Evolutionary conservation across 352 stramenopile genomes (phyloP), one percentile per base, ranked within the genome.

Genomic region (Pythium angustatum): DNA sequence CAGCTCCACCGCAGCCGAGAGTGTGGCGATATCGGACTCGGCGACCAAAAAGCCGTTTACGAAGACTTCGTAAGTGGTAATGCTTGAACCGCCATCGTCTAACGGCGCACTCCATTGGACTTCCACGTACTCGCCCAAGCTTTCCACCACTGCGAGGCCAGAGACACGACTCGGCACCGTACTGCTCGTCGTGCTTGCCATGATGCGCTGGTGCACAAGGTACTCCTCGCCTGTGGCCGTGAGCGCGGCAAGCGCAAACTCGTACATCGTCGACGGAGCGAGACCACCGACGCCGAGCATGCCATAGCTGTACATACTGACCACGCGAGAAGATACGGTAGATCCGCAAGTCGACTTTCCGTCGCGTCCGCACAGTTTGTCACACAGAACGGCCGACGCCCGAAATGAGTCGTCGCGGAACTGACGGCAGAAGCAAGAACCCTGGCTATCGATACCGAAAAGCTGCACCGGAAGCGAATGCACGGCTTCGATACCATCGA

Each of bases 31-130:
- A 47, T 72, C 48, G 0, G 27, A 40, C 14, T 68, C 80, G 12
- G 67, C 38, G 5, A 65, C 34, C 1, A 81, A 28, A 7, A 68
- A 76, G 3, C 76, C 77, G 44, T 90, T 85, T 30, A 83, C 21
- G 45, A 79, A 85, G 0, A 87, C 22, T 15, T 81, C 22, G 31
- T 88, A 88, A 14, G 50, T 57, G n/a, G 58, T 12, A 15, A 87
- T 70, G 15, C 54, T 19, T 1, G 60, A 62, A 3, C 81, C 81
- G 49, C 81, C 81, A 21, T 78, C 53, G 36, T 90, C 81, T 19
- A 75, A 41, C 5, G 73, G 61, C 6, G 62, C 48, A 21, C 54
- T 69, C 81, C 81, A 88, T 21, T 85, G 76, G 22, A 88, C 47
- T 50, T 87, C 78, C 14, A 85, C 4, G 19, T 68, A 69, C 8